Evolutionary conservation across 2,329 filamentous ascomycete species (phyloP).

Genomic region (Celoporthe dispersa): DNA sequence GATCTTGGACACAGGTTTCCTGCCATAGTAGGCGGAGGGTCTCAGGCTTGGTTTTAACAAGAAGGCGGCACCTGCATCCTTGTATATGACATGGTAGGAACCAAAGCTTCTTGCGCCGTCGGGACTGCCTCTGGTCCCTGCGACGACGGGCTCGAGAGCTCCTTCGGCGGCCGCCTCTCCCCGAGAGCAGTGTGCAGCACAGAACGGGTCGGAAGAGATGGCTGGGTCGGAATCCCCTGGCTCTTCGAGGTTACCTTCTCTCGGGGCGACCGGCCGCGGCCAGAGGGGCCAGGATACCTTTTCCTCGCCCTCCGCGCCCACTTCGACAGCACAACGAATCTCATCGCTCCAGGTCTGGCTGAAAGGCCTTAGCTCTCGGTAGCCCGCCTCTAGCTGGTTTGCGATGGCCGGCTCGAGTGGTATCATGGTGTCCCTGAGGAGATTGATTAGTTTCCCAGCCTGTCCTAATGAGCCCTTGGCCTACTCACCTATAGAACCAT

Average conservation of each 20-base stretch:
- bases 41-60: conserved; percentile 84
- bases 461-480: neutral
- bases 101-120: conserved; percentile 60
- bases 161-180: conserved; percentile 64
- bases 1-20: conserved; percentile 82
- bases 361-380: conserved; percentile 84
- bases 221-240: conserved; percentile 42
- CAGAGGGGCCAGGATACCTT: conserved; percentile 86
- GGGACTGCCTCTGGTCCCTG: conserved; percentile 42
- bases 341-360: conserved; percentile 93
- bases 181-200: conserved; percentile 62
- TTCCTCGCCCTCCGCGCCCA: conserved; percentile 87
- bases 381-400: conserved; percentile 92
- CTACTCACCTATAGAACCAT: conserved; percentile 83
- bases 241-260: neutral
- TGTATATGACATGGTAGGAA: conserved; percentile 85
- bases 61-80: conserved; percentile 75
- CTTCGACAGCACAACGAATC: conserved; percentile 84
- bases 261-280: conserved; percentile 58
- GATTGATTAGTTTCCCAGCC: neutral
- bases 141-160: conserved; percentile 47
- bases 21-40: conserved; percentile 82
- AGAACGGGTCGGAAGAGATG: conserved; percentile 61
- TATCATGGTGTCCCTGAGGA: conserved; percentile 76
- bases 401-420: conserved; percentile 84